A percentile compares a stretch with the other conserved stretches of the same genome.
Conservation (phyloP, 805 yeast species). For the Candida nitratophila region DNA sequence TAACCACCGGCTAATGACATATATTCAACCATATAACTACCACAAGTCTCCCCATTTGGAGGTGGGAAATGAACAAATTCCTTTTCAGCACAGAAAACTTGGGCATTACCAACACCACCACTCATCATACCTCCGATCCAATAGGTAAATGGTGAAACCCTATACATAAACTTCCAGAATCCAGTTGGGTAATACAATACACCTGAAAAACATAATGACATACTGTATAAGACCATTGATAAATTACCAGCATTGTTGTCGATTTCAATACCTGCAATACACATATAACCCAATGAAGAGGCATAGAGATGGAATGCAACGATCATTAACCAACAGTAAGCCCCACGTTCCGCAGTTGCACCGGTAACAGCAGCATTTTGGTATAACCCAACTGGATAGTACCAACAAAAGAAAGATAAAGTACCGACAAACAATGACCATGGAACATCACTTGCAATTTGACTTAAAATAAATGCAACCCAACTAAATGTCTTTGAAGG, state of each 20-base stretch:
- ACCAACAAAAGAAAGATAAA: conserved; percentile 48
- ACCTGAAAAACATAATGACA: conserved; percentile 72
- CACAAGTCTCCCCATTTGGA: conserved; percentile 51
- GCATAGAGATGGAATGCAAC: conserved; percentile 43
- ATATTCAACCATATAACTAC: conserved; percentile 38
- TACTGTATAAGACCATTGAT: conserved; percentile 48
- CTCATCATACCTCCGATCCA: conserved; percentile 49
- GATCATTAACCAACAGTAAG: conserved; percentile 30
- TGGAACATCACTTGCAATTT: conserved; percentile 53
- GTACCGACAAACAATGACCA: conserved; percentile 56
- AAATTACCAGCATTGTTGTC: conserved; percentile 57
- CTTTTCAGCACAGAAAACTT: conserved; percentile 37
- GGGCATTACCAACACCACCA: conserved; percentile 45
- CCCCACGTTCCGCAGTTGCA: conserved; percentile 42
- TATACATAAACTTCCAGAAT: conserved; percentile 75
- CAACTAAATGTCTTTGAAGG: conserved; percentile 70
- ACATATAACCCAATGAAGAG: conserved; percentile 47
- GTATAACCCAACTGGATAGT: conserved; percentile 64
- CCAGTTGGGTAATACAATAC: conserved; percentile 55
- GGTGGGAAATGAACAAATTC: conserved; percentile 48
- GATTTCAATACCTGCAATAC: conserved; percentile 47
- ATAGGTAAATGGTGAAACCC: conserved; percentile 65
- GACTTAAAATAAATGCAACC: conserved; percentile 51
- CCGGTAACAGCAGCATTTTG: conserved; percentile 45
- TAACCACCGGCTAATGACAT: conserved; percentile 40